These are phyloP conservation scores for Pyrenophora teres DNA, from an alignment of 2,329 filamentous ascomycete genomes.

Conservation along the genomic window DNA sequence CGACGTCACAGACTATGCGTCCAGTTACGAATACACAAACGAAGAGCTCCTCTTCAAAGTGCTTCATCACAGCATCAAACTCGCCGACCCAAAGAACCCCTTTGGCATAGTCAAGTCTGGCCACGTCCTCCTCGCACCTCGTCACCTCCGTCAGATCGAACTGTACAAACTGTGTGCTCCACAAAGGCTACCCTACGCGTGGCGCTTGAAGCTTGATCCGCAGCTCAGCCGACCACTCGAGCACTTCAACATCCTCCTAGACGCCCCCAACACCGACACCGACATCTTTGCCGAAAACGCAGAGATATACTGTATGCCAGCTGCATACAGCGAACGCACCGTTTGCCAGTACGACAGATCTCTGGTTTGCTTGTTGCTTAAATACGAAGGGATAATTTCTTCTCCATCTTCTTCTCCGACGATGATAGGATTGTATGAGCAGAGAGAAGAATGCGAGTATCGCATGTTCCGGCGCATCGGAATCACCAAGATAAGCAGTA, in stretches of 20 bases:
- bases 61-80: conserved; percentile 60
- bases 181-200: neutral
- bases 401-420: neutral
- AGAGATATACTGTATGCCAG: conserved; percentile 15
- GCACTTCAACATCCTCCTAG: neutral
- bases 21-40: neutral
- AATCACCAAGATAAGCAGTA: neutral
- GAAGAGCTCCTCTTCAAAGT: conserved; percentile 6
- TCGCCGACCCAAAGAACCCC: conserved; percentile 71
- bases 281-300: conserved; percentile 3
- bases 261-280: conserved; percentile 6
- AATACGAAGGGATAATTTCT: neutral
- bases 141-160: conserved; percentile 1
- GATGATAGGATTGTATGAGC: neutral
- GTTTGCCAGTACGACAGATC: neutral
- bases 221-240: neutral
- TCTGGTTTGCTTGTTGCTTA: conserved; percentile 9
- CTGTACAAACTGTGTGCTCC: neutral
- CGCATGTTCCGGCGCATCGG: conserved; percentile 1
- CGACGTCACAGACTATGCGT: conserved; percentile 7
- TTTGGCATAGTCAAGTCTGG: conserved; percentile 7
- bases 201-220: neutral
- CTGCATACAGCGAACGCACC: conserved; percentile 3
- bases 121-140: conserved; percentile 3
- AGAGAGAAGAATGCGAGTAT: neutral